Base-by-base conservation (phyloP, 495 filamentous ascomycete species). In the Aspergillus cavernicola region DNA sequence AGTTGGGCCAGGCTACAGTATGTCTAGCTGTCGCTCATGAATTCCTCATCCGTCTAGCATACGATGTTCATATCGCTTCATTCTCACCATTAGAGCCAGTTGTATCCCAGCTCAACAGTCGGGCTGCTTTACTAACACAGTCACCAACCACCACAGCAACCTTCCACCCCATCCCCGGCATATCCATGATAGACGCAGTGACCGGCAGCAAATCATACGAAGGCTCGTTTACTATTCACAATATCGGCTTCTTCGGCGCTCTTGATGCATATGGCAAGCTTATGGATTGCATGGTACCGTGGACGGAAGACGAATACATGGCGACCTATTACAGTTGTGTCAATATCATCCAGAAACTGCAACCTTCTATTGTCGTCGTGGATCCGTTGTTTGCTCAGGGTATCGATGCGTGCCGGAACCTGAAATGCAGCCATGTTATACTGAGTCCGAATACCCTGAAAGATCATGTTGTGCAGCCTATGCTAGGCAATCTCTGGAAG, bases 61-160 rank as follows among this genome's bases (percentile, higher is more conserved):
- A 73, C 33, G 60, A 70, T 4, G 62, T 79, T 6, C 75, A 79
- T 50, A 70, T 78, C 48, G 74, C 69, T n/a, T 78, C 75, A 1
- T 77, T 76, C 52, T 3, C 56, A 0, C 48, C 60, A 4, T 66
- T 78, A 11, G 41, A 65, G 10, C 13, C 49, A 4, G 39, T 32
- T 2, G 50, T 69, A 36, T 16, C 36, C 4, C 20, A 61, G 12
- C 58, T 66, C 18, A 61, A 66, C 44, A 18, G 32, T 13, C 50
- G 45, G 32, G 50, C 47, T 16, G 32, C 37, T 18, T 13, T 13
- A 9, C 24, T 53, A 15, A 8, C 44, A 4, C 33, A 40, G n/a
- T 31, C 22, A 11, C 6, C 20, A 16, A 13, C 46, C n/a, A 43
- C 24, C 15, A 47, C 15, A 5, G 57, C 53, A 9, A 54, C 43